A percentile compares a stretch with the other conserved stretches of the same genome.
Conservation (phyloP, 176 grass and related monocot genomes). For the Avena eriantha region DNA sequence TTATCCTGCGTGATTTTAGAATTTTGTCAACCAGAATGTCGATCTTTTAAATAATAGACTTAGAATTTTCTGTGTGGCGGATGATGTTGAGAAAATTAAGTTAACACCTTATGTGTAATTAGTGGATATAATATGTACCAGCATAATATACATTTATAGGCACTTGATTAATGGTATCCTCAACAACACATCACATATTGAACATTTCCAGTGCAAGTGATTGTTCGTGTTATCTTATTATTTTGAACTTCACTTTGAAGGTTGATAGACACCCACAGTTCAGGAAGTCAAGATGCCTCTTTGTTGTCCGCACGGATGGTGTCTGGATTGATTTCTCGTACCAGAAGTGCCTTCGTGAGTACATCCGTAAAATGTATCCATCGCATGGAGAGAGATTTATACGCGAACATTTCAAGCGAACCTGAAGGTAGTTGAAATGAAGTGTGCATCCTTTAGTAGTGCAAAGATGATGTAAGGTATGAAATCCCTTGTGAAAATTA, state of each 20-base stretch:
- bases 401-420: constrained; percentile 81
- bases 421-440: constrained; percentile 35
- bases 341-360: constrained; percentile 89
- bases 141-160: not conserved
- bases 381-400: constrained; percentile 82
- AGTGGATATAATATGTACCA: not conserved
- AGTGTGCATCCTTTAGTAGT: not conserved
- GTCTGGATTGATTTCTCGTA: constrained; percentile 97
- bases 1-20: not conserved
- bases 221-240: not conserved
- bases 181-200: not conserved
- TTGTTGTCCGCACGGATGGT: constrained; percentile 85
- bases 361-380: constrained; percentile 78
- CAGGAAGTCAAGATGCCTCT: constrained; percentile 87
- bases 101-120: not conserved
- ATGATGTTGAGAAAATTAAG: not conserved
- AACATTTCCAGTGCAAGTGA: not conserved
- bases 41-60: not conserved
- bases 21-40: not conserved
- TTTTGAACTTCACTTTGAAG: constrained; percentile 47
- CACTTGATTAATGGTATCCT: not conserved
- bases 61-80: not conserved
- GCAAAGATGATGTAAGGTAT: not conserved
- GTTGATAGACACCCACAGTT: constrained; percentile 90
- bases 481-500: constrained; percentile 25